A percentile compares a stretch with the other conserved stretches of the same genome.
phyloP scores from a whole-genome alignment of 1,284 basidiomycete species.

The Takashimella koratensis region DNA sequence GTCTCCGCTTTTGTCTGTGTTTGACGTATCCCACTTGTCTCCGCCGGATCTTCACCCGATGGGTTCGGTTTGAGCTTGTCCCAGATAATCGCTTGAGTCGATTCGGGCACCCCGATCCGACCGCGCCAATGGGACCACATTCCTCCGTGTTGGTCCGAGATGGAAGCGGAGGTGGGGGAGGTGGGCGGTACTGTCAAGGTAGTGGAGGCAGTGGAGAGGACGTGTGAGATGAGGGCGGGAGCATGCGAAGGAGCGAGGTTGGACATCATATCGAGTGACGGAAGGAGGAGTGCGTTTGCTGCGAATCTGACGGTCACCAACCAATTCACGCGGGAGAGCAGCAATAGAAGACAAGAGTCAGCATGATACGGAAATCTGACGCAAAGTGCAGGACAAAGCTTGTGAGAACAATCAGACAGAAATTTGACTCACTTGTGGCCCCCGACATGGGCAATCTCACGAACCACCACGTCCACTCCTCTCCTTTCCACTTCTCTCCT shows the following conservation, averaged over 20 bases:
- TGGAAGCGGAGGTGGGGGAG: no score
- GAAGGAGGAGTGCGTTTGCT: slow-evolving; percentile 70
- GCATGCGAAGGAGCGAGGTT: slow-evolving; percentile 59
- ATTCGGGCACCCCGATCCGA: slow-evolving; percentile 65
- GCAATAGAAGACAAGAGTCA: background rate
- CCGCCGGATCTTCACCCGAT: background rate
- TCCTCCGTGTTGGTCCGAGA: background rate
- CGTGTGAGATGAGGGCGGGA: slow-evolving; percentile 55
- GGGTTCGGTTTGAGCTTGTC: slow-evolving; percentile 5
- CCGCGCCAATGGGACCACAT: slow-evolving; percentile 61
- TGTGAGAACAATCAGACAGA: background rate
- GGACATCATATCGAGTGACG: slow-evolving; percentile 73
- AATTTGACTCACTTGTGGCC: slow-evolving; percentile 66
- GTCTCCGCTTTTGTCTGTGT: background rate
- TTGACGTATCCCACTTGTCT: background rate
- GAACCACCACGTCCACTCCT: slow-evolving; percentile 50
- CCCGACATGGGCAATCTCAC: slow-evolving; percentile 73
- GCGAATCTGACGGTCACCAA: slow-evolving; percentile 61
- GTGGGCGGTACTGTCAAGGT: no score
- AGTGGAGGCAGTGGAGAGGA: slow-evolving; percentile 40
- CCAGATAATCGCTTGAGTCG: slow-evolving; percentile 55
- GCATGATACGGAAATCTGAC: no score
- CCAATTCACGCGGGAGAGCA: background rate
- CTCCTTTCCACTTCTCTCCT: slow-evolving; percentile 44
- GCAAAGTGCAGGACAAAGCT: no score